Base-by-base conservation (phyloP, 768 basidiomycete genomes). In the Suillus placidus region DNA sequence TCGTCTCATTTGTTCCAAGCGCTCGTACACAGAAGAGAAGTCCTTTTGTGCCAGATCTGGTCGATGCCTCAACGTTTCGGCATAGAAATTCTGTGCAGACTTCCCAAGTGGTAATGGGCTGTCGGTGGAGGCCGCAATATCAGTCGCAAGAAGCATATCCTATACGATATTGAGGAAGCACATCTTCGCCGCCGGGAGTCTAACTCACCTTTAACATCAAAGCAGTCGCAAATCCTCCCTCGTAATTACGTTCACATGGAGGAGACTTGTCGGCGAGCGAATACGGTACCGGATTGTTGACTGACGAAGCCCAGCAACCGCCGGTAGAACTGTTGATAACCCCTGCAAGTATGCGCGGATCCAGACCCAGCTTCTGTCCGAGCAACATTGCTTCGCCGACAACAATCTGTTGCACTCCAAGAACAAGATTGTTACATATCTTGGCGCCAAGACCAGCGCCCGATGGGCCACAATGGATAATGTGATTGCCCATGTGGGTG, bases 381-480 rank as follows among this genome's bases (percentile, higher is more conserved):
- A 96, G 82, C 6, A 95, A 78, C 94, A 97, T 96, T 4, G 91
- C 94, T 77, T 97, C 95, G n/a, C 85, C 90, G 1, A 93, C 86
- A 18, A 89, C 92, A 62, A 94, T 87, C 76, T 95, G 93, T 71
- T 95, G 84, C 4, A 92, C 89, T 4, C 90, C 92, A 49, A 92
- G 79, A 32, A 91, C 81, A 35, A 89, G 80, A 75, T 96, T 96
- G 77, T 95, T 96, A 79, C 93, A 94, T 43, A 96, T 94, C 80
- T 96, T 96, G 2, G 94, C 93, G 1, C 87, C 93, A 12, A 96
- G 79, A 0, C 94, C 94, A 3, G 91, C 83, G 13, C 94, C 93
- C 5, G 91, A 91, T 9, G 85, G 80, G 1, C 94, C 94, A 74
- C 94, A 96, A 74, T 94, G 84, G 54, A 95, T 90, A 65, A 92